phyloP scores from a whole-genome alignment of 225 moss, liverwort and hornwort genomes.

The Antitrichia curtipendula region DNA sequence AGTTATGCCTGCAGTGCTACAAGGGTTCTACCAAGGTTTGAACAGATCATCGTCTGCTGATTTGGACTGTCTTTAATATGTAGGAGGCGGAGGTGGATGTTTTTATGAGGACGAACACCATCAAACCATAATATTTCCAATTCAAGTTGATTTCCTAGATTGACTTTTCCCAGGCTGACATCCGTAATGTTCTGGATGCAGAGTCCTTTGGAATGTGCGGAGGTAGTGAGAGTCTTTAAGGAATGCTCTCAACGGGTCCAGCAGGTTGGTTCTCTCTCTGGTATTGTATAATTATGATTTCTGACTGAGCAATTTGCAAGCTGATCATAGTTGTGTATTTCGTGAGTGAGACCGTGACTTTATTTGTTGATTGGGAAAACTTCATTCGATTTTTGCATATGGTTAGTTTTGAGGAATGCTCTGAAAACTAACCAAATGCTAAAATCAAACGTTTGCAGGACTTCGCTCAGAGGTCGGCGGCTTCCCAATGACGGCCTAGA shows the following conservation, averaged over 20 bases:
- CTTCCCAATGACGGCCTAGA: conserved; percentile 1
- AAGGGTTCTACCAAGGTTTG: conserved; percentile 28
- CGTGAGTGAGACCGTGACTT: not conserved
- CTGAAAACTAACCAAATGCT: not conserved
- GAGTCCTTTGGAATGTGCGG: conserved; percentile 50
- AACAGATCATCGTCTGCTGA: not conserved
- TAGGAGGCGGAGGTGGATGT: not conserved
- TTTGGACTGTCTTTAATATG: not conserved
- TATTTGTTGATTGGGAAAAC: not conserved
- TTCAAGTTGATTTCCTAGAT: not conserved
- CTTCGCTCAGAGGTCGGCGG: conserved; percentile 27
- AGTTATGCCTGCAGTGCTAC: conserved; percentile 44
- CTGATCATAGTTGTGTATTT: not conserved
- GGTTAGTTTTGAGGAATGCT: not conserved
- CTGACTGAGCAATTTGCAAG: not conserved
- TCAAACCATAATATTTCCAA: not conserved
- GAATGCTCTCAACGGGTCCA: conserved; percentile 51
- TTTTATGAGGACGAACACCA: not conserved
- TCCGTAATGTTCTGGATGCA: conserved; percentile 6
- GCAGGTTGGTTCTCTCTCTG: conserved; percentile 21
- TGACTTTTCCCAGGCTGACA: not conserved
- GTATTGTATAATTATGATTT: not conserved
- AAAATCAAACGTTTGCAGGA: conserved; percentile 14
- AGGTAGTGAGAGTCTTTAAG: conserved; percentile 31
- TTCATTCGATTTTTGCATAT: not conserved